Percentiles rank a stretch among this genome's conserved stretches.
Evolutionary conservation across 2,329 filamentous ascomycete species (phyloP).

Genomic region (Penicillium sp.): DNA sequence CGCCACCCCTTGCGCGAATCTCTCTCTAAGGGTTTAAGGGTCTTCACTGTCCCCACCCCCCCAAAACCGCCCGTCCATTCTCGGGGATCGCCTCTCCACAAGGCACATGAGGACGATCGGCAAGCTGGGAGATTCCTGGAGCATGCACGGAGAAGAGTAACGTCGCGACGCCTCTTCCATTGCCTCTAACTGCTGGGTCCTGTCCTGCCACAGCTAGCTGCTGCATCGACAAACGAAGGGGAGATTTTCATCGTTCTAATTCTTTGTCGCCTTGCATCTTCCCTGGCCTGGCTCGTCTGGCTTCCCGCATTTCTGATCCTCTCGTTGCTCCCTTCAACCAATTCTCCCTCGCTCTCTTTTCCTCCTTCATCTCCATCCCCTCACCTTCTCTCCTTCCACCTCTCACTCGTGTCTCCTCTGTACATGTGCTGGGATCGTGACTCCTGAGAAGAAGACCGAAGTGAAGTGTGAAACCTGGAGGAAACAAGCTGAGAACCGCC

Average conservation of each 20-base stretch:
- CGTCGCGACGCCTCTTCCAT: conserved; percentile 38
- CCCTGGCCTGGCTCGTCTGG: conserved; percentile 27
- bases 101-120: conserved; percentile 46
- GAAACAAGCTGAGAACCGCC: conserved; percentile 7
- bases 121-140: conserved; percentile 47
- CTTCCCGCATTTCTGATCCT: conserved; percentile 36
- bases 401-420: conserved; percentile 39
- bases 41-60: conserved; percentile 31
- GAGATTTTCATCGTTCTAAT: conserved; percentile 37
- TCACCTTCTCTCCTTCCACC: conserved; percentile 34
- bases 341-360: conserved; percentile 17
- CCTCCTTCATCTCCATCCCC: conserved; percentile 24
- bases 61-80: conserved; percentile 38
- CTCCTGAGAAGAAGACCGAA: conserved; percentile 30
- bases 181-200: neutral
- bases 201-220: conserved; percentile 20
- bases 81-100: conserved; percentile 36
- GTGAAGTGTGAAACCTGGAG: conserved; percentile 14
- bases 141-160: conserved; percentile 52
- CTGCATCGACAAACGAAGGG: conserved; percentile 44
- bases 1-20: conserved; percentile 41
- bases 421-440: conserved; percentile 38
- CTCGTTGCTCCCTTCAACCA: conserved; percentile 19
- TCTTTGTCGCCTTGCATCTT: conserved; percentile 45
- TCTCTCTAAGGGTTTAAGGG: conserved; percentile 29